A percentile compares a stretch with the other conserved stretches of the same genome.
Evolutionary conservation across 139 green algal species (phyloP).

Genomic region (Tetraselmis striata): DNA sequence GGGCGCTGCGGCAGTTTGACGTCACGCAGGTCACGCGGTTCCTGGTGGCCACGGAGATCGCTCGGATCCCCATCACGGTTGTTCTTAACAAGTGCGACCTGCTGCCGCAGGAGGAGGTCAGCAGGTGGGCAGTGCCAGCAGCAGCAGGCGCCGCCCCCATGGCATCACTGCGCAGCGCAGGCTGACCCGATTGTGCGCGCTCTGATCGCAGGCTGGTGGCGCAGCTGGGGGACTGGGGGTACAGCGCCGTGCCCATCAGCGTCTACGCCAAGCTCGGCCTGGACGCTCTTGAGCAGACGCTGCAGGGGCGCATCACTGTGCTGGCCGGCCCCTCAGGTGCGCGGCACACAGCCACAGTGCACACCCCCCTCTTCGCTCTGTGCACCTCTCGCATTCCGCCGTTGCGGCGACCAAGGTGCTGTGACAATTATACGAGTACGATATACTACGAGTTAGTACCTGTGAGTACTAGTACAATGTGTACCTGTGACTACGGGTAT

Average conservation of each 20-base stretch:
- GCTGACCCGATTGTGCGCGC: neutral
- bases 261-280: constrained; percentile 59
- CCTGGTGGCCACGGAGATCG: constrained; percentile 71
- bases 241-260: constrained; percentile 61
- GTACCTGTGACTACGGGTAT: too few species aligned
- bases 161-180: constrained; percentile 15
- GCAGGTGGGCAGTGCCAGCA: neutral
- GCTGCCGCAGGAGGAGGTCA: constrained; percentile 30
- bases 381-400: too few species aligned
- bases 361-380: too few species aligned
- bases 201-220: neutral
- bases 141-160: neutral
- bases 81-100: constrained; percentile 93
- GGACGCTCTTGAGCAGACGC: constrained; percentile 31
- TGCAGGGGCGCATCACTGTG: constrained; percentile 57
- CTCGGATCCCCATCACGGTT: constrained; percentile 71
- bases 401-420: neutral
- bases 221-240: constrained; percentile 72
- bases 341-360: neutral
- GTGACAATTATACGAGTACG: too few species aligned
- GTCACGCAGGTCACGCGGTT: constrained; percentile 73
- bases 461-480: too few species aligned
- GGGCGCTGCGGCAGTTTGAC: constrained; percentile 70
- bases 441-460: too few species aligned
- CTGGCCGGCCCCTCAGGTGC: constrained; percentile 80